These are phyloP conservation scores for Candida frijolesensis DNA, from an alignment of 1,139 yeast genomes.

Conservation along the genomic window DNA sequence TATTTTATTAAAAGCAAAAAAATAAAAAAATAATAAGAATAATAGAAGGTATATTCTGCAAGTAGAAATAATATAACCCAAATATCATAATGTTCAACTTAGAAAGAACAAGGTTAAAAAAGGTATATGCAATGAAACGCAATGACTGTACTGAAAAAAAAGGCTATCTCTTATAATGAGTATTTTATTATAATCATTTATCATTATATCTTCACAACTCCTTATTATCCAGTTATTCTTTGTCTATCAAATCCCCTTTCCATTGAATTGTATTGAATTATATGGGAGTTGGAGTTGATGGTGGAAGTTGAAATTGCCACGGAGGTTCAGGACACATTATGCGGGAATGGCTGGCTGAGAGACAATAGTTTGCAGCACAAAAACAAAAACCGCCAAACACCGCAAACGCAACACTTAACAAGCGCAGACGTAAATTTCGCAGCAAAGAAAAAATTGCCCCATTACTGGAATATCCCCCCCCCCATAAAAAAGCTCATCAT, in stretches of 20 bases:
- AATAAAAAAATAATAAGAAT: neutral
- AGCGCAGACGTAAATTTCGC: neutral
- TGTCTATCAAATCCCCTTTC: no score
- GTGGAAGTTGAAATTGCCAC: no score
- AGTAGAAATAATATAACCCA: neutral
- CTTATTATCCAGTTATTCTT: no score
- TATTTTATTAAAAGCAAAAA: no score
- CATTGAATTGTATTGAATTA: no score
- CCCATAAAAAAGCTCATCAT: no score
- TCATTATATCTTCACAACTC: neutral
- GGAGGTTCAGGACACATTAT: neutral
- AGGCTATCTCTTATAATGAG: no score
- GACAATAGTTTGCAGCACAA: neutral
- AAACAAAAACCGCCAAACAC: neutral
- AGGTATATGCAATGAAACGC: neutral
- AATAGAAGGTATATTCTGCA: neutral
- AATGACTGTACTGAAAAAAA: no score
- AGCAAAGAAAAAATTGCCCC: neutral
- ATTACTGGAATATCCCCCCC: no score
- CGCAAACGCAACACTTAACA: neutral
- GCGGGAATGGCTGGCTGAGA: neutral
- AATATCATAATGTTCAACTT: neutral
- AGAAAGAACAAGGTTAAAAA: neutral
- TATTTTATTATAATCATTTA: neutral
- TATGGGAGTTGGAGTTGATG: no score